A percentile compares a stretch with the other conserved stretches of the same genome.
Conservation (phyloP, 176 grass and related monocot genomes). For the Cenchrus americanus region DNA sequence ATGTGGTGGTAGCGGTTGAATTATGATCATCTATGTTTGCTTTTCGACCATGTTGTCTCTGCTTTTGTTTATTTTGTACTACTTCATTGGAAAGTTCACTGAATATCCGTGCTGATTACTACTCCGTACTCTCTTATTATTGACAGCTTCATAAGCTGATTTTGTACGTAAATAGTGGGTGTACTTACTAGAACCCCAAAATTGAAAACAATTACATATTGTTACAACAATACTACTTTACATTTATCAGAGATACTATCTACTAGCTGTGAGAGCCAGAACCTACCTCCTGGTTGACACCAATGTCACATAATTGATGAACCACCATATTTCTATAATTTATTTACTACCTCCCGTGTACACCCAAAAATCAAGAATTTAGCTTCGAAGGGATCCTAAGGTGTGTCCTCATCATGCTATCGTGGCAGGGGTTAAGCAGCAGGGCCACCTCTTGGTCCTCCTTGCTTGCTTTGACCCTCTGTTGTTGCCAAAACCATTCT, state of each 20-base stretch:
- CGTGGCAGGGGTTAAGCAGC: constrained; percentile 39
- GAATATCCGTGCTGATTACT: background rate
- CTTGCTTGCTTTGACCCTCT: constrained; percentile 18
- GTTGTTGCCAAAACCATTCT: constrained; percentile 1
- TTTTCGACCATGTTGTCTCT: no score
- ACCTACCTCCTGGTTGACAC: background rate
- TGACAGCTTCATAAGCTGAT: background rate
- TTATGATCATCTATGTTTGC: no score
- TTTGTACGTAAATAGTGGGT: background rate
- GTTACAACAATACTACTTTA: constrained; percentile 50
- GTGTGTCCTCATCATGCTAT: constrained; percentile 31
- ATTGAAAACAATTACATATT: background rate
- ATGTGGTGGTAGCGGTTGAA: no score
- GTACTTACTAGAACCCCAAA: background rate
- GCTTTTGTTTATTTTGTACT: no score
- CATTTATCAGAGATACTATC: constrained; percentile 30
- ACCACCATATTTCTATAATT: constrained; percentile 5
- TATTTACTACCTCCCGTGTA: constrained; percentile 8
- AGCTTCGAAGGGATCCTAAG: background rate
- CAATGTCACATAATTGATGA: background rate
- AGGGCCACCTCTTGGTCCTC: constrained; percentile 44
- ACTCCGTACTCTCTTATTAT: background rate
- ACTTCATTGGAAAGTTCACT: background rate
- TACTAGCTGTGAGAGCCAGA: background rate
- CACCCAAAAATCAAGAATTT: constrained; percentile 23